phyloP scores from a whole-genome alignment of 257 asterid species.

The Leonotis leonurus region DNA sequence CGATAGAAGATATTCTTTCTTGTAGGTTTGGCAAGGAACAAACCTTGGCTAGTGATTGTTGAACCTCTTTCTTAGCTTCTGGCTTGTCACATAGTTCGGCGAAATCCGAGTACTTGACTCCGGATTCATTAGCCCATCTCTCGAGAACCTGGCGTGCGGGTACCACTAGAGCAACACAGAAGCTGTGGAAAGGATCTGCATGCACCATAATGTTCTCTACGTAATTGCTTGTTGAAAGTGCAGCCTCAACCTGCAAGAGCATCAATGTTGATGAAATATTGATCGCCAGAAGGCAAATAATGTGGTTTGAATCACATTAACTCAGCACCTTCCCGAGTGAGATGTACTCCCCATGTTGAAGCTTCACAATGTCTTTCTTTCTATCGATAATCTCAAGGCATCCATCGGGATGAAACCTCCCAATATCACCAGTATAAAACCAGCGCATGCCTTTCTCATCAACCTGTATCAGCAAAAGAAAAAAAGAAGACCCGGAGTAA shows the following conservation, averaged over 20 bases:
- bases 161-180: constrained; percentile 76
- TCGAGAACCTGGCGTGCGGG: constrained; percentile 60
- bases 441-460: constrained; percentile 87
- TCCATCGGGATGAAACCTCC: constrained; percentile 85
- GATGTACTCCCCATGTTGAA: constrained; percentile 90
- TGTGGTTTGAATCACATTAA: background rate
- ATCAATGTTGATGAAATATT: background rate
- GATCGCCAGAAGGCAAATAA: background rate
- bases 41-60: constrained; percentile 71
- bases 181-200: constrained; percentile 81
- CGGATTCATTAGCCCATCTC: constrained; percentile 77
- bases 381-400: constrained; percentile 88
- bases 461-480: constrained; percentile 38
- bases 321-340: constrained; percentile 82
- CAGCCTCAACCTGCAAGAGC: constrained; percentile 73
- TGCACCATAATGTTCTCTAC: constrained; percentile 65
- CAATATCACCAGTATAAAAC: constrained; percentile 90
- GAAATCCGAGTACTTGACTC: constrained; percentile 43
- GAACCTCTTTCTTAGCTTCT: constrained; percentile 64
- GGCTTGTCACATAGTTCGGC: constrained; percentile 57
- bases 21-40: constrained; percentile 9
- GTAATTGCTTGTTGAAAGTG: constrained; percentile 47
- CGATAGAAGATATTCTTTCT: background rate
- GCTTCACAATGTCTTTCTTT: constrained; percentile 88
- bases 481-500: background rate